Conservation (phyloP, 345 rosid genomes). For the Eucalyptus cladocalyx region DNA sequence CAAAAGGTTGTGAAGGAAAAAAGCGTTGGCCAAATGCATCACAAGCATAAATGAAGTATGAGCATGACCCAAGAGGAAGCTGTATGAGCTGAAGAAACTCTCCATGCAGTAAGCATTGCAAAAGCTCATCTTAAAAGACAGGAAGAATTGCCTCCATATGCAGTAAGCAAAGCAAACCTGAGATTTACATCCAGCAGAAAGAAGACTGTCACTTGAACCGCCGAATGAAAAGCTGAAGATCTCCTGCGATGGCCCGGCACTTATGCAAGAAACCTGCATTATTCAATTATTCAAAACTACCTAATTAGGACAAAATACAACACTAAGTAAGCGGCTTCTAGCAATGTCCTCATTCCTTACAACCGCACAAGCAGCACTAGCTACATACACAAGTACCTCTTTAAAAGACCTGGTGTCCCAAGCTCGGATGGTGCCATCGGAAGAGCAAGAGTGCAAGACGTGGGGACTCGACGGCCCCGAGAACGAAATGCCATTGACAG, state of each 20-base stretch:
- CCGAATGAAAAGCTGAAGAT: conserved; percentile 80
- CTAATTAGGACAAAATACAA: not conserved
- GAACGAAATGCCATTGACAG: conserved; percentile 63
- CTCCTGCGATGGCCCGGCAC: conserved; percentile 41
- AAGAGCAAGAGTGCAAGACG: conserved; percentile 77
- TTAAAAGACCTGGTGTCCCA: conserved; percentile 82
- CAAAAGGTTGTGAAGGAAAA: not conserved
- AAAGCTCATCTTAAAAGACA: not conserved
- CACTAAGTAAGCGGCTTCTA: not conserved
- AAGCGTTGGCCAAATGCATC: not conserved
- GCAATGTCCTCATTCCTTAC: not conserved
- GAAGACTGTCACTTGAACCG: conserved; percentile 53
- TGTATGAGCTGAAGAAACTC: not conserved
- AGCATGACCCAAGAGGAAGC: not conserved
- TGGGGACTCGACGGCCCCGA: conserved; percentile 49
- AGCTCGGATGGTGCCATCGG: conserved; percentile 78
- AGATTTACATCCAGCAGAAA: conserved; percentile 80
- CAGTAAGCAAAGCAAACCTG: conserved; percentile 33
- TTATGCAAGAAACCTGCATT: conserved; percentile 46
- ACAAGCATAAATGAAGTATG: not conserved
- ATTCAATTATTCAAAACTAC: not conserved
- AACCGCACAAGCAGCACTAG: not conserved
- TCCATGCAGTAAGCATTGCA: not conserved
- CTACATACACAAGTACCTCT: conserved; percentile 22
- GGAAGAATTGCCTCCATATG: not conserved